These are phyloP conservation scores for Aspergillus nomiae DNA, from an alignment of 2,329 filamentous ascomycete species.

Conservation along the genomic window DNA sequence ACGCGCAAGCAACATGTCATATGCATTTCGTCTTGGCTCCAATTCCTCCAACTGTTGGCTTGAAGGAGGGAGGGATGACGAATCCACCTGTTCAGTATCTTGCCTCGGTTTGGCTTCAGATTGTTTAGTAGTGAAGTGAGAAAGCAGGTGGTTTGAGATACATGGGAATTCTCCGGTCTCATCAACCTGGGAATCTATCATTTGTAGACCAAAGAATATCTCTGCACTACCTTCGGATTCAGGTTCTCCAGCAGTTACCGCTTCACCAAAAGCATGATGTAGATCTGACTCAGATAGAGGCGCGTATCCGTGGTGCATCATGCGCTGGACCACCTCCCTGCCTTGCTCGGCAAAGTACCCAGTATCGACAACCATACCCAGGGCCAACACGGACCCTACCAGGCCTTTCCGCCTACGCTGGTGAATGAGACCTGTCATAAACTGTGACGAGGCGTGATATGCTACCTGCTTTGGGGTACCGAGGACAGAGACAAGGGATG, in stretches of 20 bases:
- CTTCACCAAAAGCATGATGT: constrained; percentile 1
- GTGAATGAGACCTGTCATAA: background rate
- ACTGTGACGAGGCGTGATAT: background rate
- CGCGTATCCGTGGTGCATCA: background rate
- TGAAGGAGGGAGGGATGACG: background rate
- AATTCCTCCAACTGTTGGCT: background rate
- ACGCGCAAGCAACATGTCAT: background rate
- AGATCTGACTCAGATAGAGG: background rate
- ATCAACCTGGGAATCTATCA: background rate
- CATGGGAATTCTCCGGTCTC: background rate
- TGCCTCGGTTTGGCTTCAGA: background rate
- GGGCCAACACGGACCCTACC: background rate
- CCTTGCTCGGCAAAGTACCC: background rate
- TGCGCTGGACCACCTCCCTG: background rate
- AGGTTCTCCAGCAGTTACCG: background rate
- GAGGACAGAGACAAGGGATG: background rate
- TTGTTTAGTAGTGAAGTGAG: background rate
- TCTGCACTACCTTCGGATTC: background rate
- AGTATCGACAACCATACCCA: background rate
- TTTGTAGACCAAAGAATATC: background rate
- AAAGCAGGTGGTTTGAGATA: background rate
- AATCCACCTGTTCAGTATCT: background rate
- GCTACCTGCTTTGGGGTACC: background rate
- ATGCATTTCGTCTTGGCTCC: background rate
- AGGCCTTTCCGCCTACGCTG: background rate